Evolutionary conservation across 441 rosid genomes (phyloP).

Genomic region (Dalechampia spathulata): DNA sequence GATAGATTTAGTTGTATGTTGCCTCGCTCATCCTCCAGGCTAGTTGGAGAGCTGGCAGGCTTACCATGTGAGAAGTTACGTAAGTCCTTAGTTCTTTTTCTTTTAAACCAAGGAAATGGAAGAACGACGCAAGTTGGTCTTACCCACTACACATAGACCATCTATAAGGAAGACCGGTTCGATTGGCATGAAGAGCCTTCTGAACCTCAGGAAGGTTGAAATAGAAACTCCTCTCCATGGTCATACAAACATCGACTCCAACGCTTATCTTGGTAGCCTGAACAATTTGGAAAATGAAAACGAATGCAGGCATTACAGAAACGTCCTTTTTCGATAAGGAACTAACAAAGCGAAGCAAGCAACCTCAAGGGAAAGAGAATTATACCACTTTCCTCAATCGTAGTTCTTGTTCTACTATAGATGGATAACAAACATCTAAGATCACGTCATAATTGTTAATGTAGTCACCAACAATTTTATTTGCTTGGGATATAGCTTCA

Average conservation of each 20-base stretch:
- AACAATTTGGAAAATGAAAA: neutral
- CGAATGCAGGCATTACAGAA: neutral
- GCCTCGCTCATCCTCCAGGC: too few species aligned
- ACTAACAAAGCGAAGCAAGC: neutral
- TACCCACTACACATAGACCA: slow-evolving; percentile 81
- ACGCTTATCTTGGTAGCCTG: slow-evolving; percentile 74
- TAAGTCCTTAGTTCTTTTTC: too few species aligned
- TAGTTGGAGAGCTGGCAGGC: too few species aligned
- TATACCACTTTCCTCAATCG: slow-evolving; percentile 57
- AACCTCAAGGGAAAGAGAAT: neutral
- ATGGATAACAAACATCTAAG: slow-evolving; percentile 65
- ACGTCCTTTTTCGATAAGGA: neutral
- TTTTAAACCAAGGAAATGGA: too few species aligned
- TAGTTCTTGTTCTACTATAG: slow-evolving; percentile 75
- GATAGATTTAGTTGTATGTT: too few species aligned
- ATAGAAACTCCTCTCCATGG: slow-evolving; percentile 51
- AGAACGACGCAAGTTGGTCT: slow-evolving; percentile 2
- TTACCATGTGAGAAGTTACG: too few species aligned
- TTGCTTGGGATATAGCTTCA: slow-evolving; percentile 37
- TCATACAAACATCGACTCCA: slow-evolving; percentile 81
- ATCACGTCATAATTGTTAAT: slow-evolving; percentile 62
- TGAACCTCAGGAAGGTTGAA: slow-evolving; percentile 81
- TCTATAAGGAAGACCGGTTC: slow-evolving; percentile 48
- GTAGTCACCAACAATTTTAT: slow-evolving; percentile 40
- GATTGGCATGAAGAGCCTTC: slow-evolving; percentile 77